Conservation (phyloP, 2,329 filamentous ascomycete genomes). For the Curvularia verruculosa region DNA sequence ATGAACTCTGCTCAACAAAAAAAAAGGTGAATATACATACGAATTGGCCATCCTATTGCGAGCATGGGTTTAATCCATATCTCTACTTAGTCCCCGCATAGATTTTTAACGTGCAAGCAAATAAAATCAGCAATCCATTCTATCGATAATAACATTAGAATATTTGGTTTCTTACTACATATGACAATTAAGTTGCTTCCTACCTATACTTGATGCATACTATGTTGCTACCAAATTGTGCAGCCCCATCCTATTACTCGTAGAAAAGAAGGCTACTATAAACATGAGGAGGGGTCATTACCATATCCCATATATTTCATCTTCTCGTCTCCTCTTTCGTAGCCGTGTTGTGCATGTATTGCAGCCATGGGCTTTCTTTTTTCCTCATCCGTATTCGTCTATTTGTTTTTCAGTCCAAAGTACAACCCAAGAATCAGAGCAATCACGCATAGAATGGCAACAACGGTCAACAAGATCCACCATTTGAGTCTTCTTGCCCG, state of each 20-base stretch:
- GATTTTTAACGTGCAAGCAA: not conserved
- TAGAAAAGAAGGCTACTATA: not conserved
- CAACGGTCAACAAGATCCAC: slow-evolving; percentile 70
- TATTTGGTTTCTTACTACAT: not conserved
- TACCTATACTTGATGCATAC: not conserved
- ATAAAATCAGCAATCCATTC: not conserved
- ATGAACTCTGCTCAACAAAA: not conserved
- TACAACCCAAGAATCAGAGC: slow-evolving; percentile 58
- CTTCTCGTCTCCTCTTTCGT: not conserved
- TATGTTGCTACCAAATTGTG: not conserved
- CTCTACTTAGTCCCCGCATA: not conserved
- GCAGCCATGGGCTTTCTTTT: not conserved
- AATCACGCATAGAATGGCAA: slow-evolving; percentile 57
- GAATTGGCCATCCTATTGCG: not conserved
- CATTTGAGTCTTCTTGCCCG: slow-evolving; percentile 78
- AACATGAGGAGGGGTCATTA: not conserved
- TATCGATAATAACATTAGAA: not conserved
- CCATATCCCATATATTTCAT: not conserved
- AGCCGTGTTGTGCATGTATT: not conserved
- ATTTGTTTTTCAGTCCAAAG: slow-evolving; percentile 50
- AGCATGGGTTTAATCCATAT: not conserved
- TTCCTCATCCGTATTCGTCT: not conserved
- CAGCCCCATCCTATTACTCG: slow-evolving; percentile 9
- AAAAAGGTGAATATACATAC: not conserved
- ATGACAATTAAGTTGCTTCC: not conserved